phyloP scores from a whole-genome alignment of 2,329 filamentous ascomycete genomes.

The Balansia obtecta region DNA sequence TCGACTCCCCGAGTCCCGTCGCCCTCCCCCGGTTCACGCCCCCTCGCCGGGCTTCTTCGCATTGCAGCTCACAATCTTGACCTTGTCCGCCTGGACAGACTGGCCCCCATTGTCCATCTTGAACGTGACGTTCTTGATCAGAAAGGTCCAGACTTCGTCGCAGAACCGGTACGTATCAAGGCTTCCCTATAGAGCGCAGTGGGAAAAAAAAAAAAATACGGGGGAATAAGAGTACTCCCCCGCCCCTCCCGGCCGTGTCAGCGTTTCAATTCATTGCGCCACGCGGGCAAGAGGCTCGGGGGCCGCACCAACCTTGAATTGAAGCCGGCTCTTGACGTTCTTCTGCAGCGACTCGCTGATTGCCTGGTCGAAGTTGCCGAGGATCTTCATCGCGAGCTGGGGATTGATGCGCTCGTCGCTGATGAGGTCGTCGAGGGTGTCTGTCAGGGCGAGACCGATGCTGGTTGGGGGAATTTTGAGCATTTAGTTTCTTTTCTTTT shows the following conservation, averaged over 20 bases:
- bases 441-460: slow-evolving; percentile 84
- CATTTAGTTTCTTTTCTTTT: not conserved
- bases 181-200: slow-evolving; percentile 52
- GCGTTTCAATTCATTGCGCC: not conserved
- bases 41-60: slow-evolving; percentile 54
- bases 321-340: slow-evolving; percentile 80
- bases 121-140: slow-evolving; percentile 98
- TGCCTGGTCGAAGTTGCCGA: slow-evolving; percentile 87
- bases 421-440: slow-evolving; percentile 95
- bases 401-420: slow-evolving; percentile 91
- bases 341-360: slow-evolving; percentile 86
- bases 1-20: too few relatives aligned
- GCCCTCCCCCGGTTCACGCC: not conserved
- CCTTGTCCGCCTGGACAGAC: slow-evolving; percentile 70
- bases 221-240: not conserved
- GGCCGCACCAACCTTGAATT: slow-evolving; percentile 66
- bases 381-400: slow-evolving; percentile 96
- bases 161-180: slow-evolving; percentile 98
- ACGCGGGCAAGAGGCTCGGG: not conserved
- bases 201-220: too few relatives aligned
- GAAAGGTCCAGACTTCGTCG: slow-evolving; percentile 98
- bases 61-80: slow-evolving; percentile 98
- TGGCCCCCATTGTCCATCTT: slow-evolving; percentile 77
- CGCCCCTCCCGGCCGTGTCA: not conserved
- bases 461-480: slow-evolving; percentile 34